Base-by-base conservation (phyloP, 139 green algal genomes). In the Auxenochlorella pyrenoidosa region DNA sequence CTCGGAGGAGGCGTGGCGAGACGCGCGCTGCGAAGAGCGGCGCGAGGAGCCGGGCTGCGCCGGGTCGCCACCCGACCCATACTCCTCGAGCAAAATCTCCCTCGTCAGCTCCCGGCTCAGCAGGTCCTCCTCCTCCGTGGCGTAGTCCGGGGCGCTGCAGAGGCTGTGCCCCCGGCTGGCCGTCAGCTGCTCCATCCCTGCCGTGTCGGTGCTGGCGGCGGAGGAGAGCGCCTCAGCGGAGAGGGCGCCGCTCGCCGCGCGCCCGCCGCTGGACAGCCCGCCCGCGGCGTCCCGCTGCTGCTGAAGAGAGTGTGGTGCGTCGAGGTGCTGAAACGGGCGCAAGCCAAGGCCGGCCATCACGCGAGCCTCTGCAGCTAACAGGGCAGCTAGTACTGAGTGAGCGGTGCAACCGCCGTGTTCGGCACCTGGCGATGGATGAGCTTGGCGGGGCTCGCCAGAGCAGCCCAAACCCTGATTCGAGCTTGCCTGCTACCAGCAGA, bases 1-100 rank as follows among this genome's bases (percentile, higher is more conserved):
- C 54, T 63, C 54, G 54, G 54, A 22, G 22, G 54, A 63, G 18
- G 54, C 54, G 15, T 63, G 13, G 54, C 54, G 54, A 0, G 72
- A 79, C 36, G 22, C 24, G 40, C 40, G 40, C 21, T 34, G 72
- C 32, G 38, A 54, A 5, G 72, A 32, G 72, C 40, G 38, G 72
- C 38, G 40, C 5, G 72, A 79, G 28, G 75, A 75, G 66, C 21
- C 18, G 6, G 73, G 43, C 40, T 41, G 73, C 41, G 54, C 36
- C 73, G 36, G 38, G 36, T 54, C 72, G 72, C 72, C 72, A 32
- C 72, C 38, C 1, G 30, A 36, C 32, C 36, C 59, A 75, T 75
- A 84, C 47, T 84, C 79, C 18, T 34, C 75, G 4, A 68, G 51
- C 24, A 84, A 24, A 47, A 79, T 34, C 80, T 85, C 80, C 15